phyloP scores from a whole-genome alignment of 2,329 filamentous ascomycete species.

The Fusarium piperis region DNA sequence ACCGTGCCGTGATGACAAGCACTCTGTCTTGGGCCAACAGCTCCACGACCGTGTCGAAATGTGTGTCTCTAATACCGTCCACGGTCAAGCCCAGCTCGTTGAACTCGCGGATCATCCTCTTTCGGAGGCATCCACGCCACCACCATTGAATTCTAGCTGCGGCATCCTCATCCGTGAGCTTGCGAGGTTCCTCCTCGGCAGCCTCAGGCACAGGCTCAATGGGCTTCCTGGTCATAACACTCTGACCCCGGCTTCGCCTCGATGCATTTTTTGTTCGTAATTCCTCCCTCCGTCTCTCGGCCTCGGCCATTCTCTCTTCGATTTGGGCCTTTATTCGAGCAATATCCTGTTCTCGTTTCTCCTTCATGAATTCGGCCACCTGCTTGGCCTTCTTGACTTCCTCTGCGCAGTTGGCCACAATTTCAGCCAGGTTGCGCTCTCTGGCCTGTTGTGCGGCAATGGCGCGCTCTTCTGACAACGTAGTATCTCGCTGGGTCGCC shows the following conservation, averaged over 20 bases:
- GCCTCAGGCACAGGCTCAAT: slow-evolving; percentile 58
- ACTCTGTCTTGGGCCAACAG: slow-evolving; percentile 74
- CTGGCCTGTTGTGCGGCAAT: slow-evolving; percentile 80
- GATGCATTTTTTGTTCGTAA: slow-evolving; percentile 64
- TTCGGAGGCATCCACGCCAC: slow-evolving; percentile 71
- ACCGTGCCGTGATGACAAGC: slow-evolving; percentile 70
- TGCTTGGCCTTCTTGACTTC: slow-evolving; percentile 86
- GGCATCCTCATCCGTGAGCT: slow-evolving; percentile 68
- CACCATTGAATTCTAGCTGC: slow-evolving; percentile 73
- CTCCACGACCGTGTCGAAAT: slow-evolving; percentile 78
- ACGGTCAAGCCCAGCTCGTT: slow-evolving; percentile 73
- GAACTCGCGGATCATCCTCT: slow-evolving; percentile 72
- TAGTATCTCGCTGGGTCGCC: slow-evolving; percentile 70
- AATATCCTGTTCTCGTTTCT: slow-evolving; percentile 79
- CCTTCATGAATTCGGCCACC: slow-evolving; percentile 83
- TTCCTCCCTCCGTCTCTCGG: slow-evolving; percentile 75
- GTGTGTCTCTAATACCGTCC: slow-evolving; percentile 73
- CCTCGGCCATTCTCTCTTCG: slow-evolving; percentile 82
- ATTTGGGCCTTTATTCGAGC: slow-evolving; percentile 76
- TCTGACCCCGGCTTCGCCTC: slow-evolving; percentile 64
- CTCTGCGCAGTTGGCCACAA: slow-evolving; percentile 82
- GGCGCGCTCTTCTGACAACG: slow-evolving; percentile 78
- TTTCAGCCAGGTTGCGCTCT: slow-evolving; percentile 83
- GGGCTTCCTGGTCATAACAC: slow-evolving; percentile 61
- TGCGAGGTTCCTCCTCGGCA: slow-evolving; percentile 56